Evolutionary conservation across 2,329 filamentous ascomycete genomes (phyloP), one percentile per base, ranked within the genome.

Genomic region (Fusarium multiceps): DNA sequence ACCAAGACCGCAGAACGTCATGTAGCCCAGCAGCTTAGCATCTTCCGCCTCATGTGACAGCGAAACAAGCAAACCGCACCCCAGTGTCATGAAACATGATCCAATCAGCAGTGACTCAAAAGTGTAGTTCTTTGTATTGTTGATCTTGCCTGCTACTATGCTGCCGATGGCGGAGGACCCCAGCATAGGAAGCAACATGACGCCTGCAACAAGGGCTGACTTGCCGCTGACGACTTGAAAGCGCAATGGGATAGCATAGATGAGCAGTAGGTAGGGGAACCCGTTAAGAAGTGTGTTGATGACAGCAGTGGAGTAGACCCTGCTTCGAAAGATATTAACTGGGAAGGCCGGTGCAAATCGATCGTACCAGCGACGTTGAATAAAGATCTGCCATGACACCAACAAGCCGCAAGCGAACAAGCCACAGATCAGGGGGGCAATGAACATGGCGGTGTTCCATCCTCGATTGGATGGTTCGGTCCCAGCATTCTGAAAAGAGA

Each of bases 401-500:
- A 81, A 66, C 4, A 73, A 53, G 5, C 55, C 55, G 73, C 77
- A 79, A 23, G 75, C 74, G 4, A 75, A 7, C 7, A 79, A 10
- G 9, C 79, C 79, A 12, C 68, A 65, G 2, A 73, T 34, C 13
- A 80, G 25, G 6, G 79, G 78, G 0, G 71, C 78, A 28, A 80
- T 64, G 45, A 81, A 81, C 7, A 76, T 49, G 7, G 75, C 77
- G 23, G 80, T 78, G 10, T 80, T 74, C 86, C 86, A 89, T 41
- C 77, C 72, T n/a, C 78, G 65, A 1, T 66, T 60, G 4, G 77
- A 66, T 0, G 76, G 74, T n/a, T 61, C 48, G 2, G 73, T 73
- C 0, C 83, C 83, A 5, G 82, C 82, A 66, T 84, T 84, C 69
- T 90, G 87, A 59, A 90, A 88, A 3, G 87, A 80, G 68, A 88